A percentile compares a stretch with the other conserved stretches of the same genome.
Evolutionary conservation across 179 eudicot species (phyloP).

Genomic region (Spergularia azorica): DNA sequence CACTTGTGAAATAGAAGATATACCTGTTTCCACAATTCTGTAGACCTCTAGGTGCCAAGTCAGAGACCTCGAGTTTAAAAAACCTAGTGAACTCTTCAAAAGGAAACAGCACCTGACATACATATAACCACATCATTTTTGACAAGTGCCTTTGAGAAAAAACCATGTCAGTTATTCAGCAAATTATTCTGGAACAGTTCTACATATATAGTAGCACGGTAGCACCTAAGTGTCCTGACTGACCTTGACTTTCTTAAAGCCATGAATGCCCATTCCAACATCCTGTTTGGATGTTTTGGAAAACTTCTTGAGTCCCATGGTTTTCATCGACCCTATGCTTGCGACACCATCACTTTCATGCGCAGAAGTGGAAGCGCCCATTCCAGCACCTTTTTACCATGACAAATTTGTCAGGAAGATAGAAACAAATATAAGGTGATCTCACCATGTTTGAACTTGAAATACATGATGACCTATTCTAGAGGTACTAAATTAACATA

Average conservation of each 20-base stretch:
- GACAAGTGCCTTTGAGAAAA: not conserved
- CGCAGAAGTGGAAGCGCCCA: slow-evolving; percentile 32
- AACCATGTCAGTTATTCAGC: not conserved
- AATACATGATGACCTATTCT: not conserved
- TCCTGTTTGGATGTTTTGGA: slow-evolving; percentile 51
- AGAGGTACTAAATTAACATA: not conserved
- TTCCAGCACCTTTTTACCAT: slow-evolving; percentile 27
- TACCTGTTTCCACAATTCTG: slow-evolving; percentile 96
- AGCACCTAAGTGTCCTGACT: slow-evolving; percentile 17
- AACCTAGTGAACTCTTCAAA: slow-evolving; percentile 72
- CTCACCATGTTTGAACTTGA: not conserved
- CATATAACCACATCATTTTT: slow-evolving; percentile 7
- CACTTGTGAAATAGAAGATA: not conserved
- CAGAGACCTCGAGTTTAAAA: slow-evolving; percentile 57
- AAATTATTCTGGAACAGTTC: slow-evolving; percentile 1
- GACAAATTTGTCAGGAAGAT: slow-evolving; percentile 8
- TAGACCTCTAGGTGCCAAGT: slow-evolving; percentile 81
- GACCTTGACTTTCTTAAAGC: slow-evolving; percentile 60
- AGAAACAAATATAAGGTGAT: slow-evolving; percentile 5
- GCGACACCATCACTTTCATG: slow-evolving; percentile 50
- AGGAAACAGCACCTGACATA: slow-evolving; percentile 82
- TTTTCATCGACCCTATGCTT: slow-evolving; percentile 55
- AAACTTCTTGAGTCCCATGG: slow-evolving; percentile 62
- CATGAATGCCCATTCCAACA: slow-evolving; percentile 33
- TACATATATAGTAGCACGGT: not conserved